A percentile compares a stretch with the other conserved stretches of the same genome.
These are phyloP conservation scores for Heterobasidion occidentale DNA, from an alignment of 1,284 basidiomycete genomes.

Conservation along the genomic window DNA sequence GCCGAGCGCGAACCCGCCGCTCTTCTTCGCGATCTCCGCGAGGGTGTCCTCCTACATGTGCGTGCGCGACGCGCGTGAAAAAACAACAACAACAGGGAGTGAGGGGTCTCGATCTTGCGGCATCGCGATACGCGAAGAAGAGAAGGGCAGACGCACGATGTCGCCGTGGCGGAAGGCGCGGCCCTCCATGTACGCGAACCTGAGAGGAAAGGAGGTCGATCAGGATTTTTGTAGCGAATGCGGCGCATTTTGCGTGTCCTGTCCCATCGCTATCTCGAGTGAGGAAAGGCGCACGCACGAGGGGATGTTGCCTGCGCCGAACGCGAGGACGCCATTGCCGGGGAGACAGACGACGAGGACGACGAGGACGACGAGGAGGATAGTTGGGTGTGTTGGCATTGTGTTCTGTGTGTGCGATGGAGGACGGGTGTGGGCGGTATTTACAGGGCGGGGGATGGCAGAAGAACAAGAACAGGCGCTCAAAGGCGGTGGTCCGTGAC, in stretches of 20 bases:
- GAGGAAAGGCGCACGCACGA: slow-evolving; percentile 34
- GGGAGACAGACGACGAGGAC: slow-evolving; percentile 53
- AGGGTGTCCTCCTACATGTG: slow-evolving; percentile 59
- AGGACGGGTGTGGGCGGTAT: no score
- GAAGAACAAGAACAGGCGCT: no score
- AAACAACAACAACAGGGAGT: slow-evolving; percentile 1
- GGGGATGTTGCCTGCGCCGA: slow-evolving; percentile 73
- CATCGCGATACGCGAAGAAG: background rate
- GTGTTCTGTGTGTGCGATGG: background rate
- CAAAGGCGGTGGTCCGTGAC: no score
- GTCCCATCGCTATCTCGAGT: no score
- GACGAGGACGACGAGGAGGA: slow-evolving; percentile 31
- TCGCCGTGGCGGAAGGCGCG: slow-evolving; percentile 82
- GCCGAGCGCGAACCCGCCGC: slow-evolving; percentile 50
- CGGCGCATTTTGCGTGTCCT: no score
- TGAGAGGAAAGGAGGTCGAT: slow-evolving; percentile 16
- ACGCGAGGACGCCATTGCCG: slow-evolving; percentile 54
- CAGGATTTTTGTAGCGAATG: no score
- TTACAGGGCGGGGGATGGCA: no score
- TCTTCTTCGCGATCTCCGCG: slow-evolving; percentile 56
- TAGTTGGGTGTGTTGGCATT: background rate
- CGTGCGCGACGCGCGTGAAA: background rate
- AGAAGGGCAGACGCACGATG: slow-evolving; percentile 45
- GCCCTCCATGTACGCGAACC: slow-evolving; percentile 69
- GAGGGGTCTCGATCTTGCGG: background rate